phyloP scores from a whole-genome alignment of 208 protist species.

The Phytomonas sp. region DNA sequence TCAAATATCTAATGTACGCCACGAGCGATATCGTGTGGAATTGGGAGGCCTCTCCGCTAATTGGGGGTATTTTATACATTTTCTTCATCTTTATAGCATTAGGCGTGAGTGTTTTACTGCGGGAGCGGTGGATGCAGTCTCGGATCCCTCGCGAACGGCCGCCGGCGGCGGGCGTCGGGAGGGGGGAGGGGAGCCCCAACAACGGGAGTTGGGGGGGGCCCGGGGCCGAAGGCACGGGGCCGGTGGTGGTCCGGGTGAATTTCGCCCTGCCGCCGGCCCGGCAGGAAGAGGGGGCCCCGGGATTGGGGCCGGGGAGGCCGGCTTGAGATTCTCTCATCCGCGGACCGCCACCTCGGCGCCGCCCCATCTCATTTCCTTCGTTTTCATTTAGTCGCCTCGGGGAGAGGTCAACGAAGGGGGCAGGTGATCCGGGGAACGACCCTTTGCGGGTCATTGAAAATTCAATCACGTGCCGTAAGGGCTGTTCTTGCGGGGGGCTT shows the following conservation, averaged over 20 bases:
- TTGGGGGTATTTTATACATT: conserved; percentile 35
- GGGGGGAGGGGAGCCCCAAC: not conserved
- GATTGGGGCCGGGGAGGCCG: not conserved
- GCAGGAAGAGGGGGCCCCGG: not conserved
- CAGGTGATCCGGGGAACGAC: not conserved
- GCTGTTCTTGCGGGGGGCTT: not conserved
- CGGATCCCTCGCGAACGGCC: not conserved
- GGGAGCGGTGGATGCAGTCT: not conserved
- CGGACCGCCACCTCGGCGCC: not conserved
- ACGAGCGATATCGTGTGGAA: conserved; percentile 56
- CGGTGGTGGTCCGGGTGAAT: not conserved
- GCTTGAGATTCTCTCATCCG: not conserved
- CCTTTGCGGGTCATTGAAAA: not conserved
- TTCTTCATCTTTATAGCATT: conserved; percentile 19
- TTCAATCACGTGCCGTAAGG: not conserved
- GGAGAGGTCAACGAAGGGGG: not conserved
- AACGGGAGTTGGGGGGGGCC: not conserved
- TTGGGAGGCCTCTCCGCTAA: conserved; percentile 61
- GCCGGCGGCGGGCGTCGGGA: not conserved
- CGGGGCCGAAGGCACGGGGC: not conserved
- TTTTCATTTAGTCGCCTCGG: not conserved
- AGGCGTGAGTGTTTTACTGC: conserved; percentile 8
- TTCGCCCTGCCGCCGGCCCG: not conserved
- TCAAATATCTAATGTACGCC: conserved; percentile 58
- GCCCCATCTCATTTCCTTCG: no score